Percentiles rank a stretch among this genome's conserved stretches.
These are phyloP conservation scores for Pseudogymnoascus sp. DNA, from an alignment of 2,329 filamentous ascomycete genomes.

Conservation along the genomic window DNA sequence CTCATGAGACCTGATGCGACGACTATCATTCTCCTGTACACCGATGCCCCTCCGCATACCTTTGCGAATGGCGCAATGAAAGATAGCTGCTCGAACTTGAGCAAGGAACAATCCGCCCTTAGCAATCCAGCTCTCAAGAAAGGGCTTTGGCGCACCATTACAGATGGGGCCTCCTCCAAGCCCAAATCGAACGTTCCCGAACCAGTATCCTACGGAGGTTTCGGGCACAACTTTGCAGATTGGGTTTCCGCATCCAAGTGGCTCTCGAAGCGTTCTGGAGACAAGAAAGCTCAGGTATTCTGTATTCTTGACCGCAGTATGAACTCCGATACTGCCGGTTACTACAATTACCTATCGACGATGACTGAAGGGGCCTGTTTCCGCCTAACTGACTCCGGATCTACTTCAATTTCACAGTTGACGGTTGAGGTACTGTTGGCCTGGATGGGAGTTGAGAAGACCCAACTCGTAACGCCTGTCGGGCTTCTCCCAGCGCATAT, in stretches of 20 bases:
- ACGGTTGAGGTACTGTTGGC: neutral
- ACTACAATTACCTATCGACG: neutral
- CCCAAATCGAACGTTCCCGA: neutral
- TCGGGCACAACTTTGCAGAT: slow-evolving; percentile 34
- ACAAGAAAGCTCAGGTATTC: slow-evolving; percentile 38
- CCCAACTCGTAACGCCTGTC: neutral
- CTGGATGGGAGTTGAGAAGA: neutral
- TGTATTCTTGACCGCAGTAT: slow-evolving; percentile 30
- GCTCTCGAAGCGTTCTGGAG: slow-evolving; percentile 25
- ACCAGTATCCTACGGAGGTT: slow-evolving; percentile 26
- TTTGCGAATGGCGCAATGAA: slow-evolving; percentile 18
- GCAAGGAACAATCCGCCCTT: neutral
- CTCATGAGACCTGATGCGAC: slow-evolving; percentile 41
- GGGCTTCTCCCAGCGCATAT: neutral
- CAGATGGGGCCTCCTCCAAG: neutral
- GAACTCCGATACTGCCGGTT: slow-evolving; percentile 12
- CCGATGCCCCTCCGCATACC: slow-evolving; percentile 42
- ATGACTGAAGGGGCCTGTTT: neutral
- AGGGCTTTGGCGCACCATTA: neutral
- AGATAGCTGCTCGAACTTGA: neutral
- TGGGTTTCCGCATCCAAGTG: slow-evolving; percentile 35
- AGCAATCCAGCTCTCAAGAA: neutral
- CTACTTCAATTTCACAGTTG: neutral
- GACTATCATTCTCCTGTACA: slow-evolving; percentile 42
- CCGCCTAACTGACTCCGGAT: neutral